Evolutionary conservation across 257 asterid species (phyloP).

Genomic region (Nemophila menziesii): DNA sequence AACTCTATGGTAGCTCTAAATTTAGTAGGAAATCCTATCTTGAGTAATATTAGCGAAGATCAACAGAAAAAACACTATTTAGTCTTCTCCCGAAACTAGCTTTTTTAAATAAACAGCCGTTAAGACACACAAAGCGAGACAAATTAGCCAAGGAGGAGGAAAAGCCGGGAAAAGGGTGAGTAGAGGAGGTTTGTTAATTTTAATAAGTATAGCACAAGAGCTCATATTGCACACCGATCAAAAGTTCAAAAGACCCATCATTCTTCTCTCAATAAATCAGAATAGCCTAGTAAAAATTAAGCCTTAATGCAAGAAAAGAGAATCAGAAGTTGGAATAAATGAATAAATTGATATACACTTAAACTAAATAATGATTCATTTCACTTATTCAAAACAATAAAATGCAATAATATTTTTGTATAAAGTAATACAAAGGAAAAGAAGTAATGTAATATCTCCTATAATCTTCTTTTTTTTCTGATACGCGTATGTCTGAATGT

Average conservation of each 20-base stretch:
- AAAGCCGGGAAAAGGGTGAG: conserved; percentile 27
- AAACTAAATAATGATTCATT: conserved; percentile 9
- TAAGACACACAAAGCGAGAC: conserved; percentile 52
- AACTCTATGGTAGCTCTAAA: conserved; percentile 54
- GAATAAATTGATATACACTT: conserved; percentile 4
- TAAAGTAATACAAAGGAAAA: conserved; percentile 20
- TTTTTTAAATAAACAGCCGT: conserved; percentile 55
- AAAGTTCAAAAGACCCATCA: conserved; percentile 21
- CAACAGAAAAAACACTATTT: conserved; percentile 48
- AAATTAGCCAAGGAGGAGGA: conserved; percentile 35
- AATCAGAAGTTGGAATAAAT: too few relatives aligned
- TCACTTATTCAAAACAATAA: conserved; percentile 28
- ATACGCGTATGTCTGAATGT: conserved; percentile 19
- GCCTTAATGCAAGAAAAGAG: too few relatives aligned
- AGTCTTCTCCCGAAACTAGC: conserved; percentile 61
- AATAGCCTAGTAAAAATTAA: too few relatives aligned
- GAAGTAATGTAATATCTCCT: conserved; percentile 22
- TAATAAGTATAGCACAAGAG: conserved; percentile 24
- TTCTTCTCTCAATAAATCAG: conserved; percentile 18
- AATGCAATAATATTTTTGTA: conserved; percentile 24
- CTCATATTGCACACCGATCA: conserved; percentile 22
- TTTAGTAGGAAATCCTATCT: conserved; percentile 68
- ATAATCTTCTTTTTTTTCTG: conserved; percentile 21
- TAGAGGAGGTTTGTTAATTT: conserved; percentile 30
- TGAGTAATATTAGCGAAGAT: conserved; percentile 53